These are phyloP conservation scores for Heimioporus punctisporus DNA, from an alignment of 1,284 basidiomycete species.

Conservation along the genomic window DNA sequence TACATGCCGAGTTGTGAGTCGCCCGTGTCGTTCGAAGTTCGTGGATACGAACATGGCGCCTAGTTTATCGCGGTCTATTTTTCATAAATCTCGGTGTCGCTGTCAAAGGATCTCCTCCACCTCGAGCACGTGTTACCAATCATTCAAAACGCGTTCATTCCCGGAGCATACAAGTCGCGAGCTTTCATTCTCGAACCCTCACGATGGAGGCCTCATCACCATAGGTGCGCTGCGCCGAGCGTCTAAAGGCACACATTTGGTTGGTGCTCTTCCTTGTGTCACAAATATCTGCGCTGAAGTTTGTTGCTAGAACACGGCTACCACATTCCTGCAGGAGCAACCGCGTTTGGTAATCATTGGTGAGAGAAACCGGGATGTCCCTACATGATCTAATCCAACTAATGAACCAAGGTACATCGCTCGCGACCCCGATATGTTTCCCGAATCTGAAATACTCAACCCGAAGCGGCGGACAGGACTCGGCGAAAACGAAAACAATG, in stretches of 20 bases:
- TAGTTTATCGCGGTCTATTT: constrained; percentile 57
- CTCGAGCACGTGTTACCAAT: constrained; percentile 29
- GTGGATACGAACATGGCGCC: no score
- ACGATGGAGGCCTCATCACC: constrained; percentile 30
- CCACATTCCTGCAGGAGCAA: constrained; percentile 59
- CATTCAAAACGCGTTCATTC: constrained; percentile 53
- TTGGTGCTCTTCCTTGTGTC: background rate
- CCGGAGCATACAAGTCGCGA: constrained; percentile 48
- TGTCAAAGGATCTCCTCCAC: constrained; percentile 45
- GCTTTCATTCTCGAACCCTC: constrained; percentile 29
- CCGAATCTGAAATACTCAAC: constrained; percentile 59
- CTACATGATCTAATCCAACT: background rate
- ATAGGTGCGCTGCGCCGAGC: constrained; percentile 13
- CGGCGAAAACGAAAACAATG: constrained; percentile 47
- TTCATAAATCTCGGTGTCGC: no score
- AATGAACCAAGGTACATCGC: constrained; percentile 45
- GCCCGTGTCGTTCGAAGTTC: no score
- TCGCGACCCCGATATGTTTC: constrained; percentile 58
- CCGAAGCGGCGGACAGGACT: constrained; percentile 59
- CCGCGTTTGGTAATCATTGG: constrained; percentile 64
- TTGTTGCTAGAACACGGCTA: constrained; percentile 46
- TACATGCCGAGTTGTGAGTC: constrained; percentile 25
- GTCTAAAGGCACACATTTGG: constrained; percentile 25
- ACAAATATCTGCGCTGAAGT: no score
- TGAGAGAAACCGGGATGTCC: constrained; percentile 13